Base-by-base conservation (phyloP, 352 stramenopile species). In the Phytophthora capsici region DNA sequence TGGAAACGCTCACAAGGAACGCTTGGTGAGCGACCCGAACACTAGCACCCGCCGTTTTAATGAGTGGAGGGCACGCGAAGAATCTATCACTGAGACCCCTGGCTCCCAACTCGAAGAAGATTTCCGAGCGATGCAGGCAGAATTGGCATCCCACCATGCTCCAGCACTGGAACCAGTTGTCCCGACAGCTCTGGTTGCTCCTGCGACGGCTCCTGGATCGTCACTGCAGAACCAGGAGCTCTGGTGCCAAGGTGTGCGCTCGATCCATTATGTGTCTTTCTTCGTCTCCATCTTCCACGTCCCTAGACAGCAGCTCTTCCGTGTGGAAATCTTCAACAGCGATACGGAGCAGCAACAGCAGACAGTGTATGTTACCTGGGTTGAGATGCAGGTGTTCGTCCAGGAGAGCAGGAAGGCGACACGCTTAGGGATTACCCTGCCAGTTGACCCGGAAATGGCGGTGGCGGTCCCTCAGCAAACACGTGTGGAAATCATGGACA, bases 301-400 rank as follows among this genome's bases (percentile, higher is more conserved):
- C 16, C 72, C 74, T 48, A 88, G 75, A 71, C 82, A 92, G 47
- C 64, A 67, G 38, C 69, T 88, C 43, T 89, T 91, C 59, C 79
- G 83, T 16, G 80, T 94, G 25, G 84, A 94, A 43, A 63, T 90
- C 6, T 91, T 94, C 54, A 92, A 92, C 57, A 92, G 77, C 60
- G 83, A 94, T 53, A 90, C 78, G 14, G 86, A 94, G 41, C 73
- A 88, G 46, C 73, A 87, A 46, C 79, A 86, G 61, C 85, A 94
- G 43, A 91, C 86, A 0, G 83, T 92, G 30, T 88, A 94, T 38
- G 82, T 94, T 17, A 78, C 81, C 4, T 75, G 73, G 44, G 69
- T 68, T 23, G 82, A 91, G 51, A 79, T 94, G 69, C 56, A 82
- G 59, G 4, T 58, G 51, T 91, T 86, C 45, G 44, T 91, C n/a